Evolutionary conservation across 1,284 basidiomycete species (phyloP).

Genomic region (Cystobasidiaceae sp.): DNA sequence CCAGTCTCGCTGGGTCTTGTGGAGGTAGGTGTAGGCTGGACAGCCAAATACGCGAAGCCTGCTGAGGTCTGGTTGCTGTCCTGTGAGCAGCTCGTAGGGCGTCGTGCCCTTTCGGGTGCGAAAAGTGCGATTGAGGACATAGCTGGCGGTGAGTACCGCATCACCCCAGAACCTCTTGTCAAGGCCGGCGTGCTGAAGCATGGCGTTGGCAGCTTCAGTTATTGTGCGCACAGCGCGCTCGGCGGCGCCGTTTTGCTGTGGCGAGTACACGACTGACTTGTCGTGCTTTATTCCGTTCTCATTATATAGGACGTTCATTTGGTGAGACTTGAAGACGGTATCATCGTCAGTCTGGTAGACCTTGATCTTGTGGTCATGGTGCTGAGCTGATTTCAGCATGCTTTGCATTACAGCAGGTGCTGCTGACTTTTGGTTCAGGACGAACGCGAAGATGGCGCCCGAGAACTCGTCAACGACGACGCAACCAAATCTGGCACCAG

Average conservation of each 20-base stretch:
- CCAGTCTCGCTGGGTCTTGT: not conserved
- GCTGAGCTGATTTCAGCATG: not conserved
- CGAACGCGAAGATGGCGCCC: not conserved
- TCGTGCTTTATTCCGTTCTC: not conserved
- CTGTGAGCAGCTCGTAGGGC: not conserved
- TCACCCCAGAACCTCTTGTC: constrained; percentile 1
- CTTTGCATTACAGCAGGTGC: not conserved
- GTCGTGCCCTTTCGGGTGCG: not conserved
- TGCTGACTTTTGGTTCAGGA: not conserved
- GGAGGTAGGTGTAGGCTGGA: not conserved
- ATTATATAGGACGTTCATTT: not conserved
- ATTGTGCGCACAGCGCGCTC: constrained; percentile 1
- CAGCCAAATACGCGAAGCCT: constrained; percentile 1
- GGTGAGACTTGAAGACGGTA: not conserved
- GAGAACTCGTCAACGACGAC: constrained; percentile 1
- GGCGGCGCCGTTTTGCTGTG: constrained; percentile 4
- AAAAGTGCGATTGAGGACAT: not conserved
- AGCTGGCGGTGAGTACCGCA: not conserved
- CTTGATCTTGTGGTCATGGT: not conserved
- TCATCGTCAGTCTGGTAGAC: not conserved
- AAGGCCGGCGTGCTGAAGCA: not conserved
- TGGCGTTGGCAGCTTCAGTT: not conserved
- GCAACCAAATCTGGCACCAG: not conserved
- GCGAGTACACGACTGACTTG: not conserved
- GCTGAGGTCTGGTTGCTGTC: not conserved